Conservation (phyloP, 371 early-diverging fungal genomes). For the Mortierella sp. region DNA sequence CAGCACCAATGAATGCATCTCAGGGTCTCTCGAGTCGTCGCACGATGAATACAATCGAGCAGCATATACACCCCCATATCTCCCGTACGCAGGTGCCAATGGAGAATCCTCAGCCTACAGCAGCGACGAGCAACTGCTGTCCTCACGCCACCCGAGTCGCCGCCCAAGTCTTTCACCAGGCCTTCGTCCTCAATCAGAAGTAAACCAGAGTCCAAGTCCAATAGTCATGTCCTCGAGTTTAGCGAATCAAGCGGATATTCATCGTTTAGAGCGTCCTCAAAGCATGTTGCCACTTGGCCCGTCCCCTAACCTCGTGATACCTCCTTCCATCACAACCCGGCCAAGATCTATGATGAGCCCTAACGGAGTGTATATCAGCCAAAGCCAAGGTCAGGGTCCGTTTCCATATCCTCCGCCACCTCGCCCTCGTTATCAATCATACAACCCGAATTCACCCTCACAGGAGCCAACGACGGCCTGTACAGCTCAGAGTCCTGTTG, state of each 20-base stretch:
- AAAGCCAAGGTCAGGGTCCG: background rate
- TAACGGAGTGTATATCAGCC: slow-evolving; percentile 1
- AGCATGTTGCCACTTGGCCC: slow-evolving; percentile 2
- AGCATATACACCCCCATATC: slow-evolving; percentile 3
- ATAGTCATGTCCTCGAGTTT: background rate
- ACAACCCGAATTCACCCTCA: no score
- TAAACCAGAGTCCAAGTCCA: background rate
- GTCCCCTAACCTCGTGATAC: slow-evolving; percentile 18
- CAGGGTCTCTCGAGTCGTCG: slow-evolving; percentile 5
- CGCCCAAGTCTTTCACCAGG: slow-evolving; percentile 38
- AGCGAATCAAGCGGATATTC: no score
- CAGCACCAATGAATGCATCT: background rate
- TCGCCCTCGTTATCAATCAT: background rate
- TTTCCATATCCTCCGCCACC: background rate
- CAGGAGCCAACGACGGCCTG: no score
- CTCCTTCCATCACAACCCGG: slow-evolving; percentile 46
- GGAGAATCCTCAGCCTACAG: slow-evolving; percentile 8
- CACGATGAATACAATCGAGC: slow-evolving; percentile 5
- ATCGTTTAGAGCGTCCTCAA: background rate
- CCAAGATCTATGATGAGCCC: slow-evolving; percentile 30
- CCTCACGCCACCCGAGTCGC: slow-evolving; percentile 16
- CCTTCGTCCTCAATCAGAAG: slow-evolving; percentile 4
- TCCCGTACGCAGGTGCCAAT: slow-evolving; percentile 1
- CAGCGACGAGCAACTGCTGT: slow-evolving; percentile 27
- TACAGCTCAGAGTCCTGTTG: no score